Evolutionary conservation across 2,329 filamentous ascomycete genomes (phyloP), one percentile per base, ranked within the genome.

Genomic region (Cladosporium phlei): DNA sequence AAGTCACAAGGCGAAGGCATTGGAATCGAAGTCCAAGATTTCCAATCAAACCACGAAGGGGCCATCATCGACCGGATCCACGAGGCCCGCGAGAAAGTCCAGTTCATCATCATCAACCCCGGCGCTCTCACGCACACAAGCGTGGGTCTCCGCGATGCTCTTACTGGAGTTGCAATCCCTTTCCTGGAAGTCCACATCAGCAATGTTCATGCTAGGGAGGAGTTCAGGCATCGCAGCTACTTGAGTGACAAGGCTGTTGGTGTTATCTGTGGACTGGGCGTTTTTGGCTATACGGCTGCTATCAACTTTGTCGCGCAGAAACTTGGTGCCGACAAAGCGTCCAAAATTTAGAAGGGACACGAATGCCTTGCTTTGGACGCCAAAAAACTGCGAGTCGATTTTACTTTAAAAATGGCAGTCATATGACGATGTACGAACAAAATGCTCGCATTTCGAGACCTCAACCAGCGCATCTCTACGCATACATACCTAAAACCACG

Each of bases 11-110:
- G 78, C 24, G 38, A 65, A 0, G 53, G 61, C 0, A 72, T 80
- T 2, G 70, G 70, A 35, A 65, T 75, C 34, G 65, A 67, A 5
- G 66, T 90, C 17, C 66, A 76, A 8, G 65, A 74, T 29, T 86
- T 86, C 65, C 86, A 90, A 66, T 86, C 83, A 11, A 91, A 90
- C 68, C 81, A 86, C 62, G 86, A 91, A 66, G 86, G 86, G 46
- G 79, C 78, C 22, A 78, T 88, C 51, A 72, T 88, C 49, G 84
- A 88, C 67, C 77, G 82, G 51, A 84, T 91, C 54, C 86, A 90
- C 46, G 74, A 73, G 14, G 83, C 83, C 0, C 75, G 80, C 1
- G 69, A 66, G 20, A 69, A 70, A 1, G 68, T 79, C 16, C 81
- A 86, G 51, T 83, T 76, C 52, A 78, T 86, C 54, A 69, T 90